Base-by-base conservation (phyloP, 2,329 filamentous ascomycete species). In the Hymenoscyphus repandus region DNA sequence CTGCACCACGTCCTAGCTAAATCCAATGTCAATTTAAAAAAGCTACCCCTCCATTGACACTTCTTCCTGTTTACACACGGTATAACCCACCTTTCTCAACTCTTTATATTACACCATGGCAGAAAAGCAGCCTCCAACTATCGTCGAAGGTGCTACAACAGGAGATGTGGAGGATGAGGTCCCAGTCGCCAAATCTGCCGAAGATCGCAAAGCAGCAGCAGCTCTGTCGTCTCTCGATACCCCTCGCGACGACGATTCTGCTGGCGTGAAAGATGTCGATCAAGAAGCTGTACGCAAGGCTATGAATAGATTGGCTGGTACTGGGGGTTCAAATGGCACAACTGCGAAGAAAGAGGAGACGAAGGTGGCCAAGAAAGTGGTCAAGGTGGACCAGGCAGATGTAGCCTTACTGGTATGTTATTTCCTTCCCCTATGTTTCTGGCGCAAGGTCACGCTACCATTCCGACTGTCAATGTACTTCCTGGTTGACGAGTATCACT, bases 171-270 rank as follows among this genome's bases (percentile, higher is more conserved):
- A 83, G 51, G 79, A 82, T 54, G 78, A 81, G 60, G 69, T 74
- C 58, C 68, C 63, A 11, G 55, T 60, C 15, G 69, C 72, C 63
- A 86, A 83, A 69, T 81, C 79, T 38, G 85, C 86, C 64, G 86
- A 90, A 69, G 86, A 89, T 71, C 83, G 85, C 69, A 89, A 89
- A 69, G 85, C 86, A 41, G 85, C 85, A 37, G 83, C 83, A 6
- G 87, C 86, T 30, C 79, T 90, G 53, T 85, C 84, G 43, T 79
- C 77, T 54, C 82, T 91, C 58, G 86, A 89, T 65, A 51, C 56
- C 5, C 67, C 72, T 39, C 66, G 69, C 34, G 73, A 72, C 51
- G 74, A 75, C 43, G 74, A 78, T 30, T 71, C 75, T 40, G 62
- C 66, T 32, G 64, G 68, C 15, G 64, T 69, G 2, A 69, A 72